A percentile compares a stretch with the other conserved stretches of the same genome.
Conservation (phyloP, 495 filamentous ascomycete genomes). For the Trichoderma erinaceum region DNA sequence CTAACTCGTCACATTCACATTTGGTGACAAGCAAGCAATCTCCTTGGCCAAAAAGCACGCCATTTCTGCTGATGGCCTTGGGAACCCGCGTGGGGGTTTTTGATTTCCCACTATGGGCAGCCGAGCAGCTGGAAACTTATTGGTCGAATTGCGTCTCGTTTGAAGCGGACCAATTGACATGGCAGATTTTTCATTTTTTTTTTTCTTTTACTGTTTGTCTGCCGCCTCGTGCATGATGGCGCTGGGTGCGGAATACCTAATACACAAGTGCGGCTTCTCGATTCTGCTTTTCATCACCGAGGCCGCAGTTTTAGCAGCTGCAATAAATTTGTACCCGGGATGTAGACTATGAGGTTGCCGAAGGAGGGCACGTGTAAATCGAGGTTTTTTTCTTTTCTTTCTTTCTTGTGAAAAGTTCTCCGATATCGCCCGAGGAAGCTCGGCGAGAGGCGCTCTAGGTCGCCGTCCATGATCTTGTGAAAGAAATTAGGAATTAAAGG, state of each 20-base stretch:
- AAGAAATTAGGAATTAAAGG: background rate
- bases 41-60: conserved; percentile 8
- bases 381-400: background rate
- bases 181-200: too few relatives aligned
- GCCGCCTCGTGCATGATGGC: too few relatives aligned
- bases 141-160: background rate
- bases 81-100: background rate
- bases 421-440: background rate
- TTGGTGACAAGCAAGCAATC: background rate
- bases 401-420: background rate
- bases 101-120: background rate
- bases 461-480: background rate
- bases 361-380: background rate
- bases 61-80: background rate
- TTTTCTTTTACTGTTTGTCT: too few relatives aligned
- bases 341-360: background rate
- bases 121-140: background rate
- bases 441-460: background rate
- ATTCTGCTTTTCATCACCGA: conserved; percentile 3
- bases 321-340: background rate
- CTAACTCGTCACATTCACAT: background rate
- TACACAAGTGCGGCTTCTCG: background rate
- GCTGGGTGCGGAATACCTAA: too few relatives aligned
- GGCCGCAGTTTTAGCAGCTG: background rate
- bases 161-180: background rate